Conservation (phyloP, 176 grass and related monocot species). For the Tillandsia leiboldiana region DNA sequence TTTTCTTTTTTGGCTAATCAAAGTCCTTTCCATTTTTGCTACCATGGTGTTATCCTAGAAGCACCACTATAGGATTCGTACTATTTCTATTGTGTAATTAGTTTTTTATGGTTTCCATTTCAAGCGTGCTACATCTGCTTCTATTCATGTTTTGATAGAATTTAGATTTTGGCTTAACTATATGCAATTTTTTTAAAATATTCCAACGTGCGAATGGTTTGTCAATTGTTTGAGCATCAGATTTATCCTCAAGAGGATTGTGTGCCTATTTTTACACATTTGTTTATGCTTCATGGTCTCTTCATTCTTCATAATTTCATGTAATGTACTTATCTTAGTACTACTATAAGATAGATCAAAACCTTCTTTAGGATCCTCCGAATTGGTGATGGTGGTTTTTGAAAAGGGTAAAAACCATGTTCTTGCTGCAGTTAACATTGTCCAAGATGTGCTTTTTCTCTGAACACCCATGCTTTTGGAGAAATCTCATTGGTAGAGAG, state of each 20-base stretch:
- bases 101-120: neutral
- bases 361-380: neutral
- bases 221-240: too few relatives aligned
- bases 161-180: too few relatives aligned
- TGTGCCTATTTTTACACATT: neutral
- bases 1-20: neutral
- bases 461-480: neutral
- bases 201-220: too few relatives aligned
- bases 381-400: too few relatives aligned
- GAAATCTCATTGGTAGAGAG: conserved; percentile 5
- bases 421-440: neutral
- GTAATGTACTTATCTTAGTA: too few relatives aligned
- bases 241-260: too few relatives aligned
- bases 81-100: neutral
- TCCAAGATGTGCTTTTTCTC: conserved; percentile 4
- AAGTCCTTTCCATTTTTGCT: neutral
- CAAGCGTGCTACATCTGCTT: too few relatives aligned
- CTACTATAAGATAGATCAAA: neutral
- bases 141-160: too few relatives aligned
- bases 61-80: neutral
- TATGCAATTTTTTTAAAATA: too few relatives aligned
- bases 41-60: neutral
- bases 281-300: neutral
- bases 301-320: neutral
- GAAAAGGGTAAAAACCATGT: neutral